Conservation (phyloP, 2,329 filamentous ascomycete genomes). For the Huntiella abstrusa region DNA sequence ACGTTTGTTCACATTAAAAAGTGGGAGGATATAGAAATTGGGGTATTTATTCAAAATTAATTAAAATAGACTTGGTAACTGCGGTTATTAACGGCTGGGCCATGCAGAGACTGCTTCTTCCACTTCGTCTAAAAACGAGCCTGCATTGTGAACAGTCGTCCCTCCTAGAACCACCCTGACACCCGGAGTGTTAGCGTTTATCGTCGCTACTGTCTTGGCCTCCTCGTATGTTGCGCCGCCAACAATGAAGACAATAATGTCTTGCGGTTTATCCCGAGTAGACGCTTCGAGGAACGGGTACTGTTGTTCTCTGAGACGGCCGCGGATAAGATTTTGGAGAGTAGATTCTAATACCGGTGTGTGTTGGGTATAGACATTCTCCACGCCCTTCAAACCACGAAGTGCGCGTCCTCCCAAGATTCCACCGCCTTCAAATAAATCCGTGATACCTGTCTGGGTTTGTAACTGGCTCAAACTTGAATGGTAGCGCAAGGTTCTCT, state of each 20-base stretch:
- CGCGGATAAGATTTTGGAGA: slow-evolving; percentile 84
- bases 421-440: slow-evolving; percentile 78
- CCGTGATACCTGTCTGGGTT: slow-evolving; percentile 60
- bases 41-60: neutral
- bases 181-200: slow-evolving; percentile 80
- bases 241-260: slow-evolving; percentile 86
- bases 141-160: slow-evolving; percentile 74
- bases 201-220: slow-evolving; percentile 83
- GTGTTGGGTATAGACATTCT: slow-evolving; percentile 98
- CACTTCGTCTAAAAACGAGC: slow-evolving; percentile 76
- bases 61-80: neutral
- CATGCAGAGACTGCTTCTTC: slow-evolving; percentile 74
- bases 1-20: neutral
- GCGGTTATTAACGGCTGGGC: slow-evolving; percentile 28
- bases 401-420: slow-evolving; percentile 65
- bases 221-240: slow-evolving; percentile 93
- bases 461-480: slow-evolving; percentile 66
- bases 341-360: slow-evolving; percentile 74
- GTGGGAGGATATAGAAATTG: neutral
- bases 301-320: slow-evolving; percentile 63
- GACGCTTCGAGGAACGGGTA: slow-evolving; percentile 89
- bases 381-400: slow-evolving; percentile 89
- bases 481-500: slow-evolving; percentile 70
- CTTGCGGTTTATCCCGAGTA: slow-evolving; percentile 88
- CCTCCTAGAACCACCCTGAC: slow-evolving; percentile 78